Percentiles rank a stretch among this genome's conserved stretches.
Conservation (phyloP, 345 rosid genomes). For the Citrus trifoliata region DNA sequence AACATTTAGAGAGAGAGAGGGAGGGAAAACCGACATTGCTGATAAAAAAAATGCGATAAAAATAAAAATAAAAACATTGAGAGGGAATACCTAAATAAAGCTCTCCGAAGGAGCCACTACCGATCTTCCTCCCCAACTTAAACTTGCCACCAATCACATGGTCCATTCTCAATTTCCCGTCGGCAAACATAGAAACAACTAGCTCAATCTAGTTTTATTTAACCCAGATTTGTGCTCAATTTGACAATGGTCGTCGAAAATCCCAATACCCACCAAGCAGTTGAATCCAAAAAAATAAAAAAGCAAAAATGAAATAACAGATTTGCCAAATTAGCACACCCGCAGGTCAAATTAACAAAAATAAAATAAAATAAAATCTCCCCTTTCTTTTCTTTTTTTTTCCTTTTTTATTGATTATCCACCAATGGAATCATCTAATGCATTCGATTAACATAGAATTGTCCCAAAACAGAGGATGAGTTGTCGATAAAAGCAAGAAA, state of each 20-base stretch:
- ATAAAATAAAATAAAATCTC: too few relatives aligned
- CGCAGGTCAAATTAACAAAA: neutral
- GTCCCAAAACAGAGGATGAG: neutral
- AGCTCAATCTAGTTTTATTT: slow-evolving; percentile 9
- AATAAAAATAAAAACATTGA: neutral
- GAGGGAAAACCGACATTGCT: neutral
- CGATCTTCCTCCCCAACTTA: slow-evolving; percentile 78
- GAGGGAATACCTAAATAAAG: slow-evolving; percentile 57
- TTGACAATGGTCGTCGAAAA: neutral
- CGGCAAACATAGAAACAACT: neutral
- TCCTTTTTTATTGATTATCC: slow-evolving; percentile 3
- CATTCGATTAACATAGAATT: slow-evolving; percentile 1
- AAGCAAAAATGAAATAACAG: neutral
- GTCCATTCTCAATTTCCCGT: slow-evolving; percentile 42
- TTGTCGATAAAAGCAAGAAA: neutral
- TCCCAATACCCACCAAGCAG: neutral
- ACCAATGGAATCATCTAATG: neutral
- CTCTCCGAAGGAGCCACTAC: slow-evolving; percentile 82
- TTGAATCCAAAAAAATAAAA: neutral
- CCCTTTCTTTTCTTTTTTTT: neutral
- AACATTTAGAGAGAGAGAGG: neutral
- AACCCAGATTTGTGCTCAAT: slow-evolving; percentile 17
- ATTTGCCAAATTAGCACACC: slow-evolving; percentile 23
- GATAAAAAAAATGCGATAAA: neutral
- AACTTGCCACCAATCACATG: slow-evolving; percentile 60